These are phyloP conservation scores for Camelina laxa DNA, from an alignment of 345 rosid species.

Conservation along the genomic window DNA sequence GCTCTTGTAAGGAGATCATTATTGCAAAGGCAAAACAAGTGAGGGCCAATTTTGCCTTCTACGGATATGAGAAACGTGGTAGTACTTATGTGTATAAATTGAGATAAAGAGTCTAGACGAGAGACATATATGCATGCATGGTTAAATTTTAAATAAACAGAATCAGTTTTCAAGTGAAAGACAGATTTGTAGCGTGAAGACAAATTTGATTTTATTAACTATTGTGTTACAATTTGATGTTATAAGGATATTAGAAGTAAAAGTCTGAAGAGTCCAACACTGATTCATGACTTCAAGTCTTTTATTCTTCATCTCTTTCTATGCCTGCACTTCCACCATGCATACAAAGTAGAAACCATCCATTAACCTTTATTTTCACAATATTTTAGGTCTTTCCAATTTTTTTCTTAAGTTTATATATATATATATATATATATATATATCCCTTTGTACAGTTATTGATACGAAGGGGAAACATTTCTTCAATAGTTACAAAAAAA, in stretches of 20 bases:
- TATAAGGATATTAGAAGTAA: not conserved
- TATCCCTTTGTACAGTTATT: no score
- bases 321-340: not conserved
- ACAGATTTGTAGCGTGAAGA: not conserved
- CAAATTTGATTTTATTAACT: not conserved
- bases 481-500: no score
- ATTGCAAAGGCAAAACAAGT: no score
- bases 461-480: no score
- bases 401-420: not conserved
- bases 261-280: not conserved
- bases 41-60: no score
- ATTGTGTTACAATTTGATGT: not conserved
- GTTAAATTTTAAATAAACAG: not conserved
- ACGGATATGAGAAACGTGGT: no score
- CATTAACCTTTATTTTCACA: not conserved
- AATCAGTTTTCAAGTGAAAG: not conserved
- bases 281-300: constrained; percentile 3
- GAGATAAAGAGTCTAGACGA: not conserved
- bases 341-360: constrained; percentile 1
- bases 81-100: no score
- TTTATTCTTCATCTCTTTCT: constrained; percentile 6
- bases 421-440: no score
- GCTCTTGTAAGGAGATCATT: not conserved
- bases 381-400: not conserved
- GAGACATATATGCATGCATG: not conserved